Base-by-base conservation (phyloP, 148 eudicot genomes). In the Diospyros lotus region DNA sequence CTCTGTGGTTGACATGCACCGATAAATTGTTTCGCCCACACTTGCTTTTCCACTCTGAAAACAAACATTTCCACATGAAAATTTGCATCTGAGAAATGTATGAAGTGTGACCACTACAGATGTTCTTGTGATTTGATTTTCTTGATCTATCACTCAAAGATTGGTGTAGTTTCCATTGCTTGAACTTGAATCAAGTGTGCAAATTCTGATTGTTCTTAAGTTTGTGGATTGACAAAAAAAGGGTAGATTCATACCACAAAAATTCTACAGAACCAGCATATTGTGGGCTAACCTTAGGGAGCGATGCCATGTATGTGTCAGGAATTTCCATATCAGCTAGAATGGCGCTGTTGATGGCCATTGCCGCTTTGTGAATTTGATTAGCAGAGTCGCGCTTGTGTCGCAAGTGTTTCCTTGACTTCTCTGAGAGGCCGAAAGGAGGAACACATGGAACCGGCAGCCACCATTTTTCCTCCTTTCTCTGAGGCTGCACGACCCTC, bases 381-480 rank as follows among this genome's bases (percentile, higher is more conserved):
- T 68, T 84, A 7, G 90, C 89, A 5, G 90, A 87, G 79, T 93
- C 91, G 0, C 92, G 89, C 67, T 93, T 89, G 77, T 89, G 86
- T 72, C 81, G 62, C 78, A 96, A 72, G 64, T 96, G 86, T 78
- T 93, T 93, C 78, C 81, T 83, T 3, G 85, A 75, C 46, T 76
- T 78, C 17, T 93, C 99, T 5, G 97, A 86, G 73, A 96, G 89
- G 51, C 99, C 99, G 4, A 79, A 87, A 0, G 88, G 63, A 13
- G 95, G 87, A 15, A 96, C 90, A 66, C 97, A 87, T 54, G 98
- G 98, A 64, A 93, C 84, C 0, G 98, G 99, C 55, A 96, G 68
- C 99, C 99, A 96, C 99, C 99, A 96, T 63, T 93, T 96, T 75
- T 96, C 98, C 44, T 91, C 98, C 72, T 84, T 84, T 15, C 98